Evolutionary conservation across 768 basidiomycete genomes (phyloP).

Genomic region (Auricularia heimuer): DNA sequence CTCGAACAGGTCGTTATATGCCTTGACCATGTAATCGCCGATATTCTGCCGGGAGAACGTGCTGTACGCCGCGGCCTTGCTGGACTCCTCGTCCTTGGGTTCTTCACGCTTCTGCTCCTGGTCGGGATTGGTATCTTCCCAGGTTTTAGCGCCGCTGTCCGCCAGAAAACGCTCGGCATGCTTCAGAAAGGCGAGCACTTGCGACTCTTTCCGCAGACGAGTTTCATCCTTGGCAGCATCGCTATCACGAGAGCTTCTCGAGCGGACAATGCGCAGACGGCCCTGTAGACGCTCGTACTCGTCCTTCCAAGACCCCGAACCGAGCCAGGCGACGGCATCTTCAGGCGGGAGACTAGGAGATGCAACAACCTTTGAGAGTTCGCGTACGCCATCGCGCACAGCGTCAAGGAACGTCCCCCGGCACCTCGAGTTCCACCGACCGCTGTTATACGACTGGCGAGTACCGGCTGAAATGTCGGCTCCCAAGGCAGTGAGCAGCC

Average conservation of each 20-base stretch:
- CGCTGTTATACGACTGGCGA: not conserved
- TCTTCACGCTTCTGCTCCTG: slow-evolving; percentile 7
- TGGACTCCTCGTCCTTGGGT: slow-evolving; percentile 20
- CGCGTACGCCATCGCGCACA: slow-evolving; percentile 3
- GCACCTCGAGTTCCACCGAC: not conserved
- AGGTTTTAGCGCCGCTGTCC: slow-evolving; percentile 31
- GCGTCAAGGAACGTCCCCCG: slow-evolving; percentile 16
- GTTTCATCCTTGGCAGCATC: not conserved
- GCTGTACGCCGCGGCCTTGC: slow-evolving; percentile 12
- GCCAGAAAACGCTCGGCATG: slow-evolving; percentile 26
- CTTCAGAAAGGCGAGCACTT: slow-evolving; percentile 23
- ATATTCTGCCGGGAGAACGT: slow-evolving; percentile 19
- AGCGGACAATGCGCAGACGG: not conserved
- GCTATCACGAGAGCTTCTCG: not conserved
- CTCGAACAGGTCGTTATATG: slow-evolving; percentile 47
- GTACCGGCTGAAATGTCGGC: slow-evolving; percentile 15
- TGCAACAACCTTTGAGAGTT: slow-evolving; percentile 6
- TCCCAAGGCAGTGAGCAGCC: slow-evolving; percentile 20
- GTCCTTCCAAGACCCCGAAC: not conserved
- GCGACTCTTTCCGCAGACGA: slow-evolving; percentile 14
- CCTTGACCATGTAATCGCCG: slow-evolving; percentile 17
- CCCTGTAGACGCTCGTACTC: not conserved
- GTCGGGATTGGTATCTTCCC: slow-evolving; percentile 31
- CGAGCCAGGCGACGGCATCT: not conserved
- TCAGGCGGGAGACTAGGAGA: not conserved